These are phyloP conservation scores for Boletus semigastroideus DNA, from an alignment of 1,284 basidiomycete genomes.

Conservation along the genomic window DNA sequence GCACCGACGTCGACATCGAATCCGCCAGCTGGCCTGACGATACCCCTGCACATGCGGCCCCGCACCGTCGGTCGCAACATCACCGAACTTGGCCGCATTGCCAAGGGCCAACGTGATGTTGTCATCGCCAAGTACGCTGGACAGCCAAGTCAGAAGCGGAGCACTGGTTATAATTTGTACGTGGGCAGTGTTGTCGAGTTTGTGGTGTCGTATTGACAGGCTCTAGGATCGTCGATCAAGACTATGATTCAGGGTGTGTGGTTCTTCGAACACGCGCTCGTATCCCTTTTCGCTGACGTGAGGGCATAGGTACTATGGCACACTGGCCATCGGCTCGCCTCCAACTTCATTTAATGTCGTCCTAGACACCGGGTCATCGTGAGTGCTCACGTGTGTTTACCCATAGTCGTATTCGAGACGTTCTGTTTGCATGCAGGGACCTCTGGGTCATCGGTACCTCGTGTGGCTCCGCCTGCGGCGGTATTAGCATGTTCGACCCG, in stretches of 20 bases:
- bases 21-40: slow-evolving; percentile 16
- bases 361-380: slow-evolving; percentile 61
- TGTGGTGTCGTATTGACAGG: slow-evolving; percentile 4
- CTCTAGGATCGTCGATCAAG: slow-evolving; percentile 28
- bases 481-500: slow-evolving; percentile 16
- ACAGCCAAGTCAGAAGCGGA: slow-evolving; percentile 20
- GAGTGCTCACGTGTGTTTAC: slow-evolving; percentile 8
- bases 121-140: slow-evolving; percentile 22
- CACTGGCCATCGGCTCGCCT: slow-evolving; percentile 43
- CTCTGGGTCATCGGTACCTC: slow-evolving; percentile 23
- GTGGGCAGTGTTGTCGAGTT: neutral
- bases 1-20: slow-evolving; percentile 14
- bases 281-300: slow-evolving; percentile 2
- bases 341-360: slow-evolving; percentile 39
- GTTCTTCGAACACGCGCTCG: neutral
- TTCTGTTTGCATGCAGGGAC: slow-evolving; percentile 15
- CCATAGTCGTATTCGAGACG: neutral
- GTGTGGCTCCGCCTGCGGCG: slow-evolving; percentile 18
- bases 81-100: slow-evolving; percentile 17
- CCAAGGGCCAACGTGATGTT: slow-evolving; percentile 26
- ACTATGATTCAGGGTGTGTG: slow-evolving; percentile 27
- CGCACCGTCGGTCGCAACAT: slow-evolving; percentile 1
- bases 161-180: slow-evolving; percentile 30
- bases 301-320: slow-evolving; percentile 38
- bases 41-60: slow-evolving; percentile 21